Evolutionary conservation across 2,329 filamentous ascomycete genomes (phyloP), one percentile per base, ranked within the genome.

Genomic region (Penicillium sp.): DNA sequence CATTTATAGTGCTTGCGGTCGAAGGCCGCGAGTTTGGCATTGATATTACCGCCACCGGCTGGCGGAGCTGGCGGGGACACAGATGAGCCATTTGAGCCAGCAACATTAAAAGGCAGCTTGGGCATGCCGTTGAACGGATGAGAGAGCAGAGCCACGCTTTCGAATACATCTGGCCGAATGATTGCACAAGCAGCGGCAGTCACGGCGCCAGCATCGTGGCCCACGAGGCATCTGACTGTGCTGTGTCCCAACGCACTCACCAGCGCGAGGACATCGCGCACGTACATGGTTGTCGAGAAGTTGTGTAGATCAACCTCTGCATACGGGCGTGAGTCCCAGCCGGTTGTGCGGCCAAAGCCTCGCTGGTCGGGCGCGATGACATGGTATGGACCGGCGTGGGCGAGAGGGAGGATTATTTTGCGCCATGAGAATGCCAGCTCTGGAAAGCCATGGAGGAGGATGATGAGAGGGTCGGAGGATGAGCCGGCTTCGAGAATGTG

Each of bases 391-490:
- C 45, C 85, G 5, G 79, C 75, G 0, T 72, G 69, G 5, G 85
- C 82, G n/a, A 90, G 74, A 0, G 73, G 66, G 6, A 80, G 78
- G 63, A 89, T 77, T 35, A 88, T 71, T 56, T 84, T 83, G 52
- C 86, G 82, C 85, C 86, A 89, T 47, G 85, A 88, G 67, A 81
- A 89, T 26, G 86, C 84, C 2, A 89, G 75, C 65, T 89, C 86
- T 1, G 86, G 86, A 60, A 83, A 89, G 38, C 86, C 86, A 68
- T 88, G 86, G 48, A 83, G 79, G 49, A 87, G 80, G 6, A 88
- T 67, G 8, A 88, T 71, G 11, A 88, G 76, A 84, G 84, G 14
- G 65, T 56, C 3, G 16, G 73, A 67, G 24, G 70, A 66, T 35
- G 74, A 66, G 43, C 83, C 82, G 16, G 83, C 76, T 62, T 81